phyloP scores from a whole-genome alignment of 148 eudicot genomes.

The Talinum fruticosum region DNA sequence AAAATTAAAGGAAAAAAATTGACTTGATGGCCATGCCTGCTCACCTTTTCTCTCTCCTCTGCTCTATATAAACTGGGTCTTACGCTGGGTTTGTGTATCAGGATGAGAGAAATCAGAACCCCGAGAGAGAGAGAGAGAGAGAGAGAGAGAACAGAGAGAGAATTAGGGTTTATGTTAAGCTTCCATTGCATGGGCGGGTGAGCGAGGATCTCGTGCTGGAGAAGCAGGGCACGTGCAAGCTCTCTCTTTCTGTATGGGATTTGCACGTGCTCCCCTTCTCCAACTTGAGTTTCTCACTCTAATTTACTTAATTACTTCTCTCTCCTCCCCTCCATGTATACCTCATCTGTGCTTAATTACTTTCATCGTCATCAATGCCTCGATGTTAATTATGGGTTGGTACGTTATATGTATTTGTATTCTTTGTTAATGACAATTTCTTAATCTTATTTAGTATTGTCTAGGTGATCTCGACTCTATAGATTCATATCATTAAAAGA shows the following conservation, averaged over 20 bases:
- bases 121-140: neutral
- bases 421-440: neutral
- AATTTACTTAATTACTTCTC: constrained; percentile 19
- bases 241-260: neutral
- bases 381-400: neutral
- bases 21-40: constrained; percentile 24
- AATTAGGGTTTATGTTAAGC: neutral
- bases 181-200: neutral
- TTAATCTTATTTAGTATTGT: no score
- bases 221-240: constrained; percentile 98
- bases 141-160: constrained; percentile 3
- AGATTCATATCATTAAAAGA: no score
- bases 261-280: constrained; percentile 78
- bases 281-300: constrained; percentile 50
- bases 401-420: no score
- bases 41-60: neutral
- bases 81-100: neutral
- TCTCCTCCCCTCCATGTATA: neutral
- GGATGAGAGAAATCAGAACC: neutral
- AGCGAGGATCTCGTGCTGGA: constrained; percentile 66
- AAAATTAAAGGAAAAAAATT: neutral
- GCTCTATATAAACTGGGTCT: constrained; percentile 26
- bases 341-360: neutral
- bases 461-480: no score
- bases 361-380: neutral